Conservation (phyloP, 495 filamentous ascomycete genomes). For the Terfezia claveryi region DNA sequence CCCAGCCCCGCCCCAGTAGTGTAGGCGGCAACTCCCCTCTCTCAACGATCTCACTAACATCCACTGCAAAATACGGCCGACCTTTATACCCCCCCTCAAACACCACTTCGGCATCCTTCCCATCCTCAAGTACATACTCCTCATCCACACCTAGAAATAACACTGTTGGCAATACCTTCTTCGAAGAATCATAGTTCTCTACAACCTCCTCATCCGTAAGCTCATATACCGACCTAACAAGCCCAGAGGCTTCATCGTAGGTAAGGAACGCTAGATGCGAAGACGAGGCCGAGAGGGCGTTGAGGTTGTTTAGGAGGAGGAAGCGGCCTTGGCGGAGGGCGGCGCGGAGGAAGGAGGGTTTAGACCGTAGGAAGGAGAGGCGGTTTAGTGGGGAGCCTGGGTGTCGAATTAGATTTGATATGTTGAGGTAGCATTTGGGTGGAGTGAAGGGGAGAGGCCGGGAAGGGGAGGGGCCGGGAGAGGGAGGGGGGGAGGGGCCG, state of each 20-base stretch:
- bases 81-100: constrained; percentile 37
- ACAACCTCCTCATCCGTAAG: constrained; percentile 52
- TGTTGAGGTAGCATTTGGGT: not conserved
- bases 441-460: not conserved
- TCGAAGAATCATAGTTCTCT: constrained; percentile 47
- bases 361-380: constrained; percentile 64
- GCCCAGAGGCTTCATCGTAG: constrained; percentile 37
- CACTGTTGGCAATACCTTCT: constrained; percentile 32
- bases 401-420: not conserved
- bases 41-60: constrained; percentile 44
- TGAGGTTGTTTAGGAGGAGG: constrained; percentile 55
- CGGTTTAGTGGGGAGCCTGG: constrained; percentile 53
- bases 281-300: constrained; percentile 35
- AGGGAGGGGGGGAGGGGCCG: too few relatives aligned
- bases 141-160: constrained; percentile 82
- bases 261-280: constrained; percentile 37
- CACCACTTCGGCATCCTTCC: constrained; percentile 9
- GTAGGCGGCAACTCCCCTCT: constrained; percentile 28
- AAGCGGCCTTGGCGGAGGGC: constrained; percentile 57
- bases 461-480: too few relatives aligned
- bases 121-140: constrained; percentile 22
- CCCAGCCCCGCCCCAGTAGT: constrained; percentile 34
- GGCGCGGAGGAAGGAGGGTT: constrained; percentile 54
- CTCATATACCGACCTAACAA: constrained; percentile 57
- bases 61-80: constrained; percentile 66